These are phyloP conservation scores for Aquilaria agallochum DNA, from an alignment of 441 rosid species.

Conservation along the genomic window DNA sequence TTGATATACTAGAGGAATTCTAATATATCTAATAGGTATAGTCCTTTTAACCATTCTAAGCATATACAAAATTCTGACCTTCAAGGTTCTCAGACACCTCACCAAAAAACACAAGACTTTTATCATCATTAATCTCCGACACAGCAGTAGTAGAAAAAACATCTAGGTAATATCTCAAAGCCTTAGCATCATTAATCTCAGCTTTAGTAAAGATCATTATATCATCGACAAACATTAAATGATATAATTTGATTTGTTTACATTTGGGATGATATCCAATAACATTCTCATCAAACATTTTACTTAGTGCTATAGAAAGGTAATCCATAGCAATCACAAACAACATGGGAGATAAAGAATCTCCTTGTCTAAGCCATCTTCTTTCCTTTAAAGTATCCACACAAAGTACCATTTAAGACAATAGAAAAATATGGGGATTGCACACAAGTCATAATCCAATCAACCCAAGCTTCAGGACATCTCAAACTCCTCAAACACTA, in stretches of 20 bases:
- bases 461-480: neutral
- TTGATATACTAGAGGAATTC: neutral
- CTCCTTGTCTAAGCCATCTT: neutral
- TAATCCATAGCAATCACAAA: neutral
- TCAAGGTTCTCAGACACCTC: neutral
- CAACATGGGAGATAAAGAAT: neutral
- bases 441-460: neutral
- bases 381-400: neutral
- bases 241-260: neutral
- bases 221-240: neutral
- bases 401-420: neutral
- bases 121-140: neutral
- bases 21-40: neutral
- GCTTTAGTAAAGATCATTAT: neutral
- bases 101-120: neutral
- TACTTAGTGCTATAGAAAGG: neutral
- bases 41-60: neutral
- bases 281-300: neutral
- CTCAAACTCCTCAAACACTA: neutral
- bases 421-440: neutral
- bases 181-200: neutral
- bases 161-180: neutral
- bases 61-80: neutral
- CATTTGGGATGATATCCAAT: neutral
- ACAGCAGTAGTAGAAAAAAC: neutral